Conservation (phyloP, 2,329 filamentous ascomycete species). For the Zymoseptoria brevis region DNA sequence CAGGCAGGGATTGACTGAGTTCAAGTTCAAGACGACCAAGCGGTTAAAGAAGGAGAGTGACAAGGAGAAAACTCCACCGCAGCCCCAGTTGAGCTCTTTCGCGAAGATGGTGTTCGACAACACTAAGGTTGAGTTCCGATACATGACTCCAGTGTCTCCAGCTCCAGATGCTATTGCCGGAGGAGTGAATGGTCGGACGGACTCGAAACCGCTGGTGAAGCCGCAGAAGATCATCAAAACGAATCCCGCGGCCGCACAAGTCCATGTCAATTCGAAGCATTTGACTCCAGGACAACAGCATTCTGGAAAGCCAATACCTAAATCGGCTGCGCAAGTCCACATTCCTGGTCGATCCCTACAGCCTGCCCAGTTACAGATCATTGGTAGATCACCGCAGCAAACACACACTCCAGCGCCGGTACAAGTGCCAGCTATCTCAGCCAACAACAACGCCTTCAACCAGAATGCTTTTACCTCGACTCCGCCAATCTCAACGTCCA, state of each 20-base stretch:
- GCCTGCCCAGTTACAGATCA: slow-evolving; percentile 1
- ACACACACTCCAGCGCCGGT: slow-evolving; percentile 2
- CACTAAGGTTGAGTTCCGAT: slow-evolving; percentile 32
- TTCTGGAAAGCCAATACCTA: neutral
- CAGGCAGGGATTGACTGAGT: slow-evolving; percentile 61
- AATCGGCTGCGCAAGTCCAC: neutral
- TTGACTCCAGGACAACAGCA: slow-evolving; percentile 1
- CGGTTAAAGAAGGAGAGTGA: slow-evolving; percentile 4
- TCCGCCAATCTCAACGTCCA: slow-evolving; percentile 2
- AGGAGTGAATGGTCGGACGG: neutral
- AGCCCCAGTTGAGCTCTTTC: slow-evolving; percentile 42
- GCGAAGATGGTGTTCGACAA: slow-evolving; percentile 46
- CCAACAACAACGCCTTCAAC: neutral
- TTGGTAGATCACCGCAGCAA: slow-evolving; percentile 1
- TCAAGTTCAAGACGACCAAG: slow-evolving; percentile 39
- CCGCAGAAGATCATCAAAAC: neutral
- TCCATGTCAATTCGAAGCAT: neutral
- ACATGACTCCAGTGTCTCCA: slow-evolving; percentile 2
- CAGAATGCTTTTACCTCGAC: neutral
- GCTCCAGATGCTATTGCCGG: neutral
- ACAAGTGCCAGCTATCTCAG: slow-evolving; percentile 6
- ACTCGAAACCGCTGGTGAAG: neutral
- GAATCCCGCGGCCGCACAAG: neutral
- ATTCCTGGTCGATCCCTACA: neutral
- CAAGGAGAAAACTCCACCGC: slow-evolving; percentile 6